These are phyloP conservation scores for Monosporascus sp. DNA, from an alignment of 2,329 filamentous ascomycete genomes.

Conservation along the genomic window DNA sequence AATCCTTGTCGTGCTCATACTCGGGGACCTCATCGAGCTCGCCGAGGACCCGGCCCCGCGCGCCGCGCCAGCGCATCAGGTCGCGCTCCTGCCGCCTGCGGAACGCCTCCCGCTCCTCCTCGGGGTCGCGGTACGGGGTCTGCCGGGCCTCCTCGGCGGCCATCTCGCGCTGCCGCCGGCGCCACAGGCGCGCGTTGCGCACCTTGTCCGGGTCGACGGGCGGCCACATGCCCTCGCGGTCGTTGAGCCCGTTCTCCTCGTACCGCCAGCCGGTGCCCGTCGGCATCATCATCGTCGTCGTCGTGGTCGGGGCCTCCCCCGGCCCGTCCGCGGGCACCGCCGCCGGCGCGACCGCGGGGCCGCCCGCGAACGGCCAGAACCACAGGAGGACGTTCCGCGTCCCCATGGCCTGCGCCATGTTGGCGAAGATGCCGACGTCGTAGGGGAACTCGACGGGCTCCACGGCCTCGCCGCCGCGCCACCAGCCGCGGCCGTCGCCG, in stretches of 20 bases:
- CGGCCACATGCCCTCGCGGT: conserved; percentile 55
- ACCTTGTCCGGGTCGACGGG: conserved; percentile 59
- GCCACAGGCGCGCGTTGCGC: conserved; percentile 33
- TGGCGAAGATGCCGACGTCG: conserved; percentile 69
- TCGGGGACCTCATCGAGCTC: conserved; percentile 46
- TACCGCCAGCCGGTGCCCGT: conserved; percentile 52
- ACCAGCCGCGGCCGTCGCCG: conserved; percentile 27
- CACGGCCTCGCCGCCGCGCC: conserved; percentile 32
- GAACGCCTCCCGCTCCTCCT: conserved; percentile 46
- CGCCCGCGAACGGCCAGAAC: conserved; percentile 62
- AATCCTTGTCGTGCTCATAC: conserved; percentile 35
- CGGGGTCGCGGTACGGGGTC: conserved; percentile 17
- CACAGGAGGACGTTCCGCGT: conserved; percentile 60
- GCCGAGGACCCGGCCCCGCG: conserved; percentile 35
- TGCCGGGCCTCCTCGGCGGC: conserved; percentile 7
- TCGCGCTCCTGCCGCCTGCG: conserved; percentile 44
- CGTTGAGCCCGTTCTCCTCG: conserved; percentile 74
- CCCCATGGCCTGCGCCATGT: conserved; percentile 73
- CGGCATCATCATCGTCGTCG: conserved; percentile 7
- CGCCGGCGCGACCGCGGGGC: conserved; percentile 35
- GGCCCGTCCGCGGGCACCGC: conserved; percentile 4
- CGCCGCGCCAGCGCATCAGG: conserved; percentile 28
- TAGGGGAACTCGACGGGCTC: conserved; percentile 74
- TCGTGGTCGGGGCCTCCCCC: not conserved
- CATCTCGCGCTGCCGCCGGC: conserved; percentile 31